phyloP scores from a whole-genome alignment of 805 yeast species.

The Saccharomycopsis fermentans region DNA sequence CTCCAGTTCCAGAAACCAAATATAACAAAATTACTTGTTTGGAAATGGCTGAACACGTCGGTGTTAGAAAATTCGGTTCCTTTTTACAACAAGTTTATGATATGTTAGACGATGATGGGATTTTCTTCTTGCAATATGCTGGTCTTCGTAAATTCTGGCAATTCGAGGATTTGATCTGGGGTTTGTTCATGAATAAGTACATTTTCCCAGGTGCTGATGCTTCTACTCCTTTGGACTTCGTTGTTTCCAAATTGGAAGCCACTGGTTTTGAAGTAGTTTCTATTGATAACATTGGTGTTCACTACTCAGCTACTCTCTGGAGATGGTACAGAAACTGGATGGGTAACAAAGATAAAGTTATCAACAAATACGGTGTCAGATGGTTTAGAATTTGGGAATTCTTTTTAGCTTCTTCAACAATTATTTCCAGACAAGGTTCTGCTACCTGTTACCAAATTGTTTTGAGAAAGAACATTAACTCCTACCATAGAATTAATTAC shows the following conservation, averaged over 20 bases:
- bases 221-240: slow-evolving; percentile 84
- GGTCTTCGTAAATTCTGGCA: slow-evolving; percentile 91
- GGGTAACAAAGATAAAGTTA: slow-evolving; percentile 65
- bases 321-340: slow-evolving; percentile 94
- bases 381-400: slow-evolving; percentile 94
- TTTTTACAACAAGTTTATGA: slow-evolving; percentile 75
- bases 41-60: slow-evolving; percentile 96
- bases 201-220: slow-evolving; percentile 98
- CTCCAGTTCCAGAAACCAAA: slow-evolving; percentile 59
- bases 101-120: slow-evolving; percentile 85
- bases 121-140: slow-evolving; percentile 79
- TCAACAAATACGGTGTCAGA: slow-evolving; percentile 72
- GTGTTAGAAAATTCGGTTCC: slow-evolving; percentile 69
- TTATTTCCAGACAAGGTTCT: slow-evolving; percentile 85
- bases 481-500: slow-evolving; percentile 74
- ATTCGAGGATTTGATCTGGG: slow-evolving; percentile 90
- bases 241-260: slow-evolving; percentile 63
- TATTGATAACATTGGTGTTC: slow-evolving; percentile 84
- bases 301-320: slow-evolving; percentile 85
- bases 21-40: slow-evolving; percentile 84
- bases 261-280: slow-evolving; percentile 80
- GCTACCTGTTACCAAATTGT: slow-evolving; percentile 88
- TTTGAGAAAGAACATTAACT: slow-evolving; percentile 79
- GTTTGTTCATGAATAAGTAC: slow-evolving; percentile 90
- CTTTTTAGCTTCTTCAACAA: slow-evolving; percentile 74